phyloP scores from a whole-genome alignment of 176 grass and related monocot species.

The Lolium multiflorum region DNA sequence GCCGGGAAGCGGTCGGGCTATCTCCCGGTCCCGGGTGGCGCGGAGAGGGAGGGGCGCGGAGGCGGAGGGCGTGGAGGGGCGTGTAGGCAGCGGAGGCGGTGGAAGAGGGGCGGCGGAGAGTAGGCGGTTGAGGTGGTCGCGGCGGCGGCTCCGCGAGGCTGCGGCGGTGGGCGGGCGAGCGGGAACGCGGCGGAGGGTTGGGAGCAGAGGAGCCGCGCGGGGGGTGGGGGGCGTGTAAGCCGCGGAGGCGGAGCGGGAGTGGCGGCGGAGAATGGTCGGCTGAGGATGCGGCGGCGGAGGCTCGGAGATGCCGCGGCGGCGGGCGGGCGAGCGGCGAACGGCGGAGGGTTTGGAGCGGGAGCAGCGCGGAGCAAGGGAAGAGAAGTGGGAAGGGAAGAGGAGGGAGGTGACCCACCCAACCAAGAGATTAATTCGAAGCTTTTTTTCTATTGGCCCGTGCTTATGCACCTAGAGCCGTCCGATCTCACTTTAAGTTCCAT shows the following conservation, averaged over 20 bases:
- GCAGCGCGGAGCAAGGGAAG: not conserved
- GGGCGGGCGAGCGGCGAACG: not conserved
- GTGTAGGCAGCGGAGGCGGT: not conserved
- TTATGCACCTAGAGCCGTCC: too few relatives aligned
- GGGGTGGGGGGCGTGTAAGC: not conserved
- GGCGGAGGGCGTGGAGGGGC: not conserved
- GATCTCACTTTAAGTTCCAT: too few relatives aligned
- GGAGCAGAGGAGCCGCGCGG: not conserved
- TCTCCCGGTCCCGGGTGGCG: not conserved
- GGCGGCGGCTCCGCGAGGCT: not conserved
- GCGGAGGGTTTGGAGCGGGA: not conserved
- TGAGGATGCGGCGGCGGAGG: too few relatives aligned
- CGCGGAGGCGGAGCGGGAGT: not conserved
- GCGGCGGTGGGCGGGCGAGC: too few relatives aligned
- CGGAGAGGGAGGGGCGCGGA: not conserved
- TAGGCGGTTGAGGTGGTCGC: not conserved
- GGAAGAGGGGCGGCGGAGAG: not conserved
- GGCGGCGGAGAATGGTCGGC: not conserved
- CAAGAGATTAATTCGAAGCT: too few relatives aligned
- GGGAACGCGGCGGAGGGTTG: not conserved
- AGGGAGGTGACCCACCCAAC: too few relatives aligned
- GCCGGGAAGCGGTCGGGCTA: not conserved
- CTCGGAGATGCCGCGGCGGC: not conserved
- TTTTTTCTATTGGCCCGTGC: too few relatives aligned
- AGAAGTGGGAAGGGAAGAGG: too few relatives aligned